Conservation (phyloP, 148 eudicot genomes). For the Tetragonia tetragonoides region DNA sequence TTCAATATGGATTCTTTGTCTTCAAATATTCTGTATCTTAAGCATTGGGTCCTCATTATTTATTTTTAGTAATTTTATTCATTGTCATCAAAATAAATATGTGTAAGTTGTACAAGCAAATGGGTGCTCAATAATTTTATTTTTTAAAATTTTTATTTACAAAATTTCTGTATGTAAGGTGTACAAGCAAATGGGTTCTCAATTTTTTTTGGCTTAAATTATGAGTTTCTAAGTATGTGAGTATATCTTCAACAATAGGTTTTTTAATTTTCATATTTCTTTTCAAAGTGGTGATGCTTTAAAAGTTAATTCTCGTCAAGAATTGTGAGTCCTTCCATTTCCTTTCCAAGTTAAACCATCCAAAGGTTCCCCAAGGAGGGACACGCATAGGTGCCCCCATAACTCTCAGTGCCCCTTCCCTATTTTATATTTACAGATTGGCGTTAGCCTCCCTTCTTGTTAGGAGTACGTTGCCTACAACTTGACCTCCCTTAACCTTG, state of each 20-base stretch:
- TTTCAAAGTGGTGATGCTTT: too few relatives aligned
- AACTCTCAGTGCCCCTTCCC: neutral
- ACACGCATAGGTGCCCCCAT: neutral
- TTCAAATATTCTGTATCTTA: neutral
- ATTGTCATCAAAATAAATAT: too few relatives aligned
- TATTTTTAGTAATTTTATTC: too few relatives aligned
- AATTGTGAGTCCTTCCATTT: neutral
- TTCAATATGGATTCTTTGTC: neutral
- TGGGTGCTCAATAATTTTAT: too few relatives aligned
- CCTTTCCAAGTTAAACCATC: neutral
- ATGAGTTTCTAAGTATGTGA: neutral
- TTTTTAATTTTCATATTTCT: neutral
- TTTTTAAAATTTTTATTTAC: too few relatives aligned
- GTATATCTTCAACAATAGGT: neutral
- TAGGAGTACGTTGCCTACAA: neutral
- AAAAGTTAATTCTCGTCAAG: neutral
- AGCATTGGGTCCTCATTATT: too few relatives aligned
- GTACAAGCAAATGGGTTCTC: too few relatives aligned
- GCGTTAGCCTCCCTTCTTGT: neutral
- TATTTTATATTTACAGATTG: neutral
- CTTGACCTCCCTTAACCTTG: neutral
- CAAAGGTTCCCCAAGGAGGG: neutral
- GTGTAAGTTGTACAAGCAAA: too few relatives aligned
- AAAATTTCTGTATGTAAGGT: too few relatives aligned
- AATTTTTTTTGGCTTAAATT: neutral